Evolutionary conservation across 192 early-diverging fungal species (phyloP).

Genomic region (Podila verticillata): DNA sequence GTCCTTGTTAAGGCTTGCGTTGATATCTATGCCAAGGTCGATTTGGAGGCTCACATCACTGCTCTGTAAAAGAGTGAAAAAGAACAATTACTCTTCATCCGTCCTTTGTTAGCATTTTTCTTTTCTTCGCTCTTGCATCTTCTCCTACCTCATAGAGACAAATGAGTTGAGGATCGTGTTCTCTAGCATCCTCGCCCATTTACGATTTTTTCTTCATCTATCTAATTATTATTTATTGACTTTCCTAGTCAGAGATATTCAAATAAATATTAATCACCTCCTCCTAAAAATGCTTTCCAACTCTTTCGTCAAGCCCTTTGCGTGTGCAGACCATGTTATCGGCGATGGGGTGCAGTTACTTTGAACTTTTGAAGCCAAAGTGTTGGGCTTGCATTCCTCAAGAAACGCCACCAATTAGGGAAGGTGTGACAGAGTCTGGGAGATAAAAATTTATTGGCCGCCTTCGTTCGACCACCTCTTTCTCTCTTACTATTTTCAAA

Average conservation of each 20-base stretch:
- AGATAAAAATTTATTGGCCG: slow-evolving; percentile 6
- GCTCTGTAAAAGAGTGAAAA: slow-evolving; percentile 24
- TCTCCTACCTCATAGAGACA: background rate
- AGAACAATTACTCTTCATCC: too few relatives aligned
- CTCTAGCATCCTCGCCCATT: background rate
- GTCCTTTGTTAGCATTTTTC: too few relatives aligned
- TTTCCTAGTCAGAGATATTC: background rate
- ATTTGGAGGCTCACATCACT: background rate
- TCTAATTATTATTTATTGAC: background rate
- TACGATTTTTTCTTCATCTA: background rate
- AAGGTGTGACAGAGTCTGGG: background rate
- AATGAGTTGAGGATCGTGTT: too few relatives aligned
- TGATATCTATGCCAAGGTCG: slow-evolving; percentile 25
- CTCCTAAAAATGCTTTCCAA: background rate
- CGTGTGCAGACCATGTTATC: too few relatives aligned
- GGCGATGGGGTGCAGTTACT: too few relatives aligned
- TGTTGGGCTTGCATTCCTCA: too few relatives aligned
- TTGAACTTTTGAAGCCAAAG: too few relatives aligned
- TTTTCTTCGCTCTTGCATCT: background rate
- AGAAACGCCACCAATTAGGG: background rate
- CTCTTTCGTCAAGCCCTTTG: background rate
- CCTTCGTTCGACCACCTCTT: background rate
- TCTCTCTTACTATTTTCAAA: background rate
- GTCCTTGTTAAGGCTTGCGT: slow-evolving; percentile 27
- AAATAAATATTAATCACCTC: background rate